A percentile compares a stretch with the other conserved stretches of the same genome.
Evolutionary conservation across 805 yeast genomes (phyloP).

Genomic region (Metschnikowia drakensbergensis): DNA sequence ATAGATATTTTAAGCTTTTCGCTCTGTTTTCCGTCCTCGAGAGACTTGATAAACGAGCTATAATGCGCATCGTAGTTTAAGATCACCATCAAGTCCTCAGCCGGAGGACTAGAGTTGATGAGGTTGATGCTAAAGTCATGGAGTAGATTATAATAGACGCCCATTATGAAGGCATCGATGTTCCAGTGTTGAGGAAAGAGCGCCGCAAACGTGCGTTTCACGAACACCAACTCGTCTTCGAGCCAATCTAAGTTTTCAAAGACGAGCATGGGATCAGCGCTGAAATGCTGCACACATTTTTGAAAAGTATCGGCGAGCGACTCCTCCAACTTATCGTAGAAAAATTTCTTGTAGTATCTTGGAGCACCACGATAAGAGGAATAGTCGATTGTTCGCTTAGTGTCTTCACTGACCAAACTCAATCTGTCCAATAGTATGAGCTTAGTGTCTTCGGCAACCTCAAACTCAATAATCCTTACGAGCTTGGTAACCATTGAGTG

Average conservation of each 20-base stretch:
- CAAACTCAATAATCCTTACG: slow-evolving; percentile 75
- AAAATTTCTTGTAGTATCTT: slow-evolving; percentile 60
- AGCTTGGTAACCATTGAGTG: slow-evolving; percentile 62
- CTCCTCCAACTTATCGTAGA: slow-evolving; percentile 54
- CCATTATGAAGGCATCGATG: slow-evolving; percentile 56
- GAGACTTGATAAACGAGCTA: slow-evolving; percentile 31
- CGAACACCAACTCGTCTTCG: slow-evolving; percentile 70
- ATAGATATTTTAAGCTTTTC: slow-evolving; percentile 48
- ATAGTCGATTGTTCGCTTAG: slow-evolving; percentile 24
- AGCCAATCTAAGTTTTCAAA: slow-evolving; percentile 78
- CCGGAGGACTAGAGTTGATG: slow-evolving; percentile 73
- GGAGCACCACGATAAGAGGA: slow-evolving; percentile 32
- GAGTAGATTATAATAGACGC: slow-evolving; percentile 63
- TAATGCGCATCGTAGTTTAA: slow-evolving; percentile 74
- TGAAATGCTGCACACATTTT: slow-evolving; percentile 55
- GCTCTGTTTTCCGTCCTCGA: slow-evolving; percentile 29
- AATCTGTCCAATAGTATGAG: slow-evolving; percentile 29
- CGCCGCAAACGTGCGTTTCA: slow-evolving; percentile 51
- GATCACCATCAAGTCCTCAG: slow-evolving; percentile 67
- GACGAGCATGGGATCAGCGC: slow-evolving; percentile 49
- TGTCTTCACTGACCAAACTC: slow-evolving; percentile 20
- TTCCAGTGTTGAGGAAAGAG: slow-evolving; percentile 76
- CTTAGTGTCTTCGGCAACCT: slow-evolving; percentile 73
- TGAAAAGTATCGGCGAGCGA: slow-evolving; percentile 65
- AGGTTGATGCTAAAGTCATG: slow-evolving; percentile 61